phyloP scores from a whole-genome alignment of 2,329 filamentous ascomycete genomes.

The Penicillium sp. region DNA sequence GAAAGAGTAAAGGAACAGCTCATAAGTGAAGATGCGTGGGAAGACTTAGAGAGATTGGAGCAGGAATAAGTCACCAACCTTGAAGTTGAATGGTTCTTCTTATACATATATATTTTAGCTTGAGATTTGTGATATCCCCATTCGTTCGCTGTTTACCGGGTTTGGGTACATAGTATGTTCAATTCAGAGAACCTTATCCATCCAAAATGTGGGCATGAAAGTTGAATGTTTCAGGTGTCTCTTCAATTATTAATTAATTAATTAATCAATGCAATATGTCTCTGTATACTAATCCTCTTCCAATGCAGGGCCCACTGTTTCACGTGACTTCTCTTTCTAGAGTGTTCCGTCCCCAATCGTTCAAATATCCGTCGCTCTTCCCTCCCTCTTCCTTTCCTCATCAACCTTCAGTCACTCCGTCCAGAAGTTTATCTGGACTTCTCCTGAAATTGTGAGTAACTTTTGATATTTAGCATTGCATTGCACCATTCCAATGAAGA shows the following conservation, averaged over 20 bases:
- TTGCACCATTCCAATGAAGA: slow-evolving; percentile 4
- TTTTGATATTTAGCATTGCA: background rate
- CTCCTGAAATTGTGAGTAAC: slow-evolving; percentile 21
- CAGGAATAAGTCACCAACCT: slow-evolving; percentile 35
- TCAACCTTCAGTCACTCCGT: slow-evolving; percentile 5
- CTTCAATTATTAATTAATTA: too few relatives aligned
- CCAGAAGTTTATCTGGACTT: slow-evolving; percentile 5
- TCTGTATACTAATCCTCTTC: background rate
- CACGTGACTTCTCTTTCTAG: slow-evolving; percentile 36
- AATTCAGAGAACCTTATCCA: background rate
- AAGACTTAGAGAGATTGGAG: slow-evolving; percentile 65
- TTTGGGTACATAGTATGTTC: background rate
- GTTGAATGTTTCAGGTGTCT: background rate
- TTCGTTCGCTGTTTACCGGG: slow-evolving; percentile 23
- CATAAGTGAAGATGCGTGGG: slow-evolving; percentile 79
- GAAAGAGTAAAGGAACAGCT: slow-evolving; percentile 72
- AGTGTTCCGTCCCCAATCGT: slow-evolving; percentile 35
- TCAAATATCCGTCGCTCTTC: slow-evolving; percentile 24
- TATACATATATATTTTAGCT: slow-evolving; percentile 4
- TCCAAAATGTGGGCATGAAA: background rate
- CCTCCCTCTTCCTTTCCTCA: slow-evolving; percentile 14
- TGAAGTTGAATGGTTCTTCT: background rate
- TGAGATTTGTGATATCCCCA: slow-evolving; percentile 23
- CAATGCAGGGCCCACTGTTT: background rate
- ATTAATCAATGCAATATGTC: too few relatives aligned